These are phyloP conservation scores for Suillus placidus DNA, from an alignment of 768 basidiomycete species.

Conservation along the genomic window DNA sequence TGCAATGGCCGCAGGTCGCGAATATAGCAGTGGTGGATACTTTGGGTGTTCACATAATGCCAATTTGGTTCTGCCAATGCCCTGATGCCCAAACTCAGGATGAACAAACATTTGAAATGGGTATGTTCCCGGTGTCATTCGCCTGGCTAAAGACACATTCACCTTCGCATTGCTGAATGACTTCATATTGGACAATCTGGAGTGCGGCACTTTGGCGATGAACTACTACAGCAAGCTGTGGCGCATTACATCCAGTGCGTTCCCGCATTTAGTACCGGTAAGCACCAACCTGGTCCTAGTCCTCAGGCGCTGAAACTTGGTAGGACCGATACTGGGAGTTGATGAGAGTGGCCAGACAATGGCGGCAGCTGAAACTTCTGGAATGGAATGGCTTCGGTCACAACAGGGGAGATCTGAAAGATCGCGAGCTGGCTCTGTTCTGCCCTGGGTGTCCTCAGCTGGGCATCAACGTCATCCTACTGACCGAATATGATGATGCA, in stretches of 20 bases:
- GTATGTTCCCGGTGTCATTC: not conserved
- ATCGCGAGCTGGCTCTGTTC: not conserved
- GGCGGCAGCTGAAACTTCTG: constrained; percentile 20
- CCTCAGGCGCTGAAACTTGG: no score
- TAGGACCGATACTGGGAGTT: constrained; percentile 20
- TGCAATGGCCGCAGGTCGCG: no score
- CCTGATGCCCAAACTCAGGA: not conserved
- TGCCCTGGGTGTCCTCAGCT: constrained; percentile 13
- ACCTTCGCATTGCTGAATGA: constrained; percentile 1
- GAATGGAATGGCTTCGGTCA: constrained; percentile 23
- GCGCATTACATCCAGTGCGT: not conserved
- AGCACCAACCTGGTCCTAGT: not conserved
- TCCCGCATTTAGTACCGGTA: not conserved
- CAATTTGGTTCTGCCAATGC: not conserved
- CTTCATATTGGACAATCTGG: constrained; percentile 1
- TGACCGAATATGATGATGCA: not conserved
- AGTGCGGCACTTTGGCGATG: not conserved
- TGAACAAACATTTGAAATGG: not conserved
- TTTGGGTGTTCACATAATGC: not conserved
- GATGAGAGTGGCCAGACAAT: constrained; percentile 15
- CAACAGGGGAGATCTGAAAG: not conserved
- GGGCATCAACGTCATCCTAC: constrained; percentile 1
- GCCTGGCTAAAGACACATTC: not conserved
- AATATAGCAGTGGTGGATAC: no score
- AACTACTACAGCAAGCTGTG: constrained; percentile 4